Evolutionary conservation across 768 basidiomycete species (phyloP).

Genomic region (Boletus speciosus): DNA sequence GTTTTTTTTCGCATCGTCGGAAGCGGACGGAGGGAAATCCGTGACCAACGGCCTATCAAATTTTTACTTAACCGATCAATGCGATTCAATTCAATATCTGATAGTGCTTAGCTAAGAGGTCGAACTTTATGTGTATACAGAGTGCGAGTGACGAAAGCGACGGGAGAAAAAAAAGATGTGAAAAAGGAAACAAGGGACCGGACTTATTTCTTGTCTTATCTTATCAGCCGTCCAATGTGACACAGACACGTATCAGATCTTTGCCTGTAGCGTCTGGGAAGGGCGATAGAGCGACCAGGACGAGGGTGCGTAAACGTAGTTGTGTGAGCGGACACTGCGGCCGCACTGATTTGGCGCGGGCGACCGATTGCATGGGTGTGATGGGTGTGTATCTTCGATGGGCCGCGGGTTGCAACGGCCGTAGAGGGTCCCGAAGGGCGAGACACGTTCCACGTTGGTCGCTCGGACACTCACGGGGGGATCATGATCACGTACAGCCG

Average conservation of each 20-base stretch:
- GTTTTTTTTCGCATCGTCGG: slow-evolving; percentile 15
- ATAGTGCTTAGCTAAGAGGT: slow-evolving; percentile 5
- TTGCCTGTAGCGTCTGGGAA: slow-evolving; percentile 8
- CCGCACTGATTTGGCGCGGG: slow-evolving; percentile 8
- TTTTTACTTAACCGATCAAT: slow-evolving; percentile 7
- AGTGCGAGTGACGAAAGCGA: slow-evolving; percentile 13
- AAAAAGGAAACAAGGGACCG: slow-evolving; percentile 16
- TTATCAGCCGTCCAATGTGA: slow-evolving; percentile 25
- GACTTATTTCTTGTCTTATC: slow-evolving; percentile 24
- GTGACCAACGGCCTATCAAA: neutral
- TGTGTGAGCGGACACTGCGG: slow-evolving; percentile 8
- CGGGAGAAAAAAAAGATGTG: slow-evolving; percentile 9
- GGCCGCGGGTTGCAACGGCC: slow-evolving; percentile 19
- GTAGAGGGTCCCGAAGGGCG: slow-evolving; percentile 19
- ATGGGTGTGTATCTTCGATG: slow-evolving; percentile 5
- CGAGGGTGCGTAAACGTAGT: slow-evolving; percentile 3
- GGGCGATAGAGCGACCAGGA: slow-evolving; percentile 20
- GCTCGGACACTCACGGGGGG: slow-evolving; percentile 9
- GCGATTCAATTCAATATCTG: slow-evolving; percentile 7
- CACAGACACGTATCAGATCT: slow-evolving; percentile 20
- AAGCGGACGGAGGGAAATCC: slow-evolving; percentile 20
- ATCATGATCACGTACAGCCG: slow-evolving; percentile 23
- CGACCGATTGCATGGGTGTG: slow-evolving; percentile 2
- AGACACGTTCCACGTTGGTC: slow-evolving; percentile 18
- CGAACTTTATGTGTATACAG: slow-evolving; percentile 2